Evolutionary conservation across 163 green algal species (phyloP), one percentile per base, ranked within the genome.

Genomic region (Scenedesmus sp.): DNA sequence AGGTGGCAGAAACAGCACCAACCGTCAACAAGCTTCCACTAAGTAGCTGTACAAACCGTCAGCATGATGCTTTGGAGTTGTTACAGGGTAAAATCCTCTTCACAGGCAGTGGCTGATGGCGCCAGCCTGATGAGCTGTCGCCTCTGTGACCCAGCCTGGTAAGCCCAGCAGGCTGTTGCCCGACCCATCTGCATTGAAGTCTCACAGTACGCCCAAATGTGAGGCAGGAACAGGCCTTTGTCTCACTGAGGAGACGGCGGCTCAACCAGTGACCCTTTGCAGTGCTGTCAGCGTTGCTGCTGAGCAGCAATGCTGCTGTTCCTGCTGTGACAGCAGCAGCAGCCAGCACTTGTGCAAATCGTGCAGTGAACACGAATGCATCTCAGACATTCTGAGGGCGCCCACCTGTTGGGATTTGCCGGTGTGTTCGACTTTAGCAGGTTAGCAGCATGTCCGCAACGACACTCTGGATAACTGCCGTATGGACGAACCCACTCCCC

Each of bases 271-370:
- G 9, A 30, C 30, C 30, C 30, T 37, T 9, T 76, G 65, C 65
- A 76, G 30, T 40, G 65, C 65, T 76, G 65, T 30, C 40, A 3
- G 0, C 3, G 65, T 40, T 76, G 59, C 59, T 72, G 9, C 4
- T 6, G 7, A 44, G 35, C 81, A 78, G 26, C 33, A 53, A 0
- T 44, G 68, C 85, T 86, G 20, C 91, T 93, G 68, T 81, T 79
- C 72, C 86, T 89, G 73, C 85, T 91, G 43, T 85, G 87, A 51
- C 15, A 24, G 33, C 70, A 80, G 70, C 7, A 61, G 51, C 51
- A 61, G 5, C 56, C 56, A 33, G 56, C 33, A 35, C 35, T 33
- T 49, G 35, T 46, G 72, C 35, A 40, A 44, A 15, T n/a, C 35
- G 18, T 43, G 72, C 35, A 30, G 10, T 35, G n/a, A 22, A 40